Evolutionary conservation across 129 eudicot genomes (phyloP), one percentile per base, ranked within the genome.

Genomic region (Escallonia rubra): DNA sequence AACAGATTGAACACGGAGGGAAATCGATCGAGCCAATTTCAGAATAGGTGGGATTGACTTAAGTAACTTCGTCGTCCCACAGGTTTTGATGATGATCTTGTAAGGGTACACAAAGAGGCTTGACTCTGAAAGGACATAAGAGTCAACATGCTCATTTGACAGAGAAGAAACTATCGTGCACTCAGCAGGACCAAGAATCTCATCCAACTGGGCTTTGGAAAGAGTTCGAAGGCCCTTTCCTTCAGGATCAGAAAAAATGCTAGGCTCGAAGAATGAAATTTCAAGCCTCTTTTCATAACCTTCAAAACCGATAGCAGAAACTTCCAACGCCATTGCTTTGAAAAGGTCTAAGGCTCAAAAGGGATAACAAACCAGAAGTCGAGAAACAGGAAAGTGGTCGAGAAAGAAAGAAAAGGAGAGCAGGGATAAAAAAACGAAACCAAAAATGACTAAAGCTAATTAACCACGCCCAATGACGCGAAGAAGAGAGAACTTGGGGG

Each of bases 261-360:
- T 82, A 3, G 96, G 96, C 83, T 86, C 92, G 23, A 86, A 80
- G 48, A 93, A 93, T 0, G 95, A 81, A 23, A 93, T 72, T 72
- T 93, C 98, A 47, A 93, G 98, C 88, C 98, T 78, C 78, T 93
- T 93, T 74, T 93, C 98, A 45, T 81, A 89, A 59, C 98, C 98
- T 82, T 93, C 98, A 61, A 93, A 93, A 49, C 98, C 98, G 42
- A 93, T 93, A 13, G 98, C 90, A 78, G 98, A 93, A 51, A 71
- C 78, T 38, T 76, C 59, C 68, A 70, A 57, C 8, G 90, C 80
- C 94, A 84, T 79, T 67, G 64, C 60, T 68, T 41, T 38, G 9
- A 61, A 3, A 45, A 58, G 34, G 34, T 23, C 34, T 23, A 23
- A 23, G 34, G 34, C 34, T 23, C 34, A 40, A 63, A 72, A 3